Base-by-base conservation (phyloP, 306 rosid species). In the Mimosa pudica region DNA sequence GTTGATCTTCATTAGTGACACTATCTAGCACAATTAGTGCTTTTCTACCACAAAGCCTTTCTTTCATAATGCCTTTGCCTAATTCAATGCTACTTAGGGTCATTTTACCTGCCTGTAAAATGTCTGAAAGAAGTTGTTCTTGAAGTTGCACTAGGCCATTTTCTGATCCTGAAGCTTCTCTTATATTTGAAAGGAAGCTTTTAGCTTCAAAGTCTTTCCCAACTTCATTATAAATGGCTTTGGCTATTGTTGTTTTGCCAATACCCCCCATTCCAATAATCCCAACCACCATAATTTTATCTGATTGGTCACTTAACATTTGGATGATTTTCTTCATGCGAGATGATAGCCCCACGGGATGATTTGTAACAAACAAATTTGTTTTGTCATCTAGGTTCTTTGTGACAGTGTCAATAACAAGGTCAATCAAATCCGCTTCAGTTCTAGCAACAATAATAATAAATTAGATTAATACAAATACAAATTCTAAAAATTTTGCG, bases 41-140 rank as follows among this genome's bases (percentile, higher is more conserved):
- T 10, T 18, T 57, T 57, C 20, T 17, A 57, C 2, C 1, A 18
- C 33, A 2, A 57, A 57, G 63, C 33, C 63, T 18, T 8, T 18
- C 33, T 18, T 57, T 57, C 33, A 57, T 57, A n/a, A 20, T 18
- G 18, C 18, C 32, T 57, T 57, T 57, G 11, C 63, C 63, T 4
- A 18, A 57, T 18, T 57, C 63, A 18, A 57, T 8, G 33, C 63
- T n/a, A n/a, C 18, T 7, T 2, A 57, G 63, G 3, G 63, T 2
- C 32, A 57, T n/a, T 12, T 18, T 57, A 4, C 33, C 9, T 57
- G 63, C 3, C 3, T 57, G 63, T 57, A 18, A 57, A 57, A 57
- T 57, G 63, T 57, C 8, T n/a, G 63, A 57, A n/a, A 57, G 33
- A 57, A 57, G 63, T 57, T 57, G 32, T 57, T 57, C 63, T 57